phyloP scores from a whole-genome alignment of 2,329 filamentous ascomycete species.

The Neospermospora avenae region DNA sequence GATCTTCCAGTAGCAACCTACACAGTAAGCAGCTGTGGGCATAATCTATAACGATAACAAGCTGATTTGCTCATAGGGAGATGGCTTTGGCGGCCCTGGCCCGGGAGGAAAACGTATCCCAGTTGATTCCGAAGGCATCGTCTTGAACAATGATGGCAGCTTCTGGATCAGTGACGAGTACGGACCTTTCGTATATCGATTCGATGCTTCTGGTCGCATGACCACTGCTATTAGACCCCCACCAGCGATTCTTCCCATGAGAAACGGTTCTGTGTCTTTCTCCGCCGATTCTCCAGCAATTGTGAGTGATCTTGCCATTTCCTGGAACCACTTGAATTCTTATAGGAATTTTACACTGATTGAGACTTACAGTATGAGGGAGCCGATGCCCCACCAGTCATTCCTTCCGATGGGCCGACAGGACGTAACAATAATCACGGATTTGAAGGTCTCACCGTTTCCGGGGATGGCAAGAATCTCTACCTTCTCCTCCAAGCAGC shows the following conservation, averaged over 20 bases:
- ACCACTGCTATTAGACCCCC: slow-evolving; percentile 61
- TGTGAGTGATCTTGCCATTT: background rate
- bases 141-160: slow-evolving; percentile 53
- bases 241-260: slow-evolving; percentile 58
- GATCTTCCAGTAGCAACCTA: slow-evolving; percentile 61
- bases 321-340: too few relatives aligned
- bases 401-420: slow-evolving; percentile 54
- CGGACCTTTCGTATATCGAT: slow-evolving; percentile 67
- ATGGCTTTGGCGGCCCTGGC: slow-evolving; percentile 63
- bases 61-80: slow-evolving; percentile 40
- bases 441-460: slow-evolving; percentile 67
- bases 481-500: slow-evolving; percentile 66
- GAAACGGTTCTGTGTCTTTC: slow-evolving; percentile 61
- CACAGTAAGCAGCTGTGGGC: slow-evolving; percentile 3
- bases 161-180: slow-evolving; percentile 69
- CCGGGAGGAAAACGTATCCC: slow-evolving; percentile 56
- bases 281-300: slow-evolving; percentile 60
- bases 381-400: slow-evolving; percentile 37
- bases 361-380: slow-evolving; percentile 40
- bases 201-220: slow-evolving; percentile 56
- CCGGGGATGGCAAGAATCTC: slow-evolving; percentile 58
- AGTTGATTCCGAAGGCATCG: slow-evolving; percentile 65
- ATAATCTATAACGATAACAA: background rate
- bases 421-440: slow-evolving; percentile 72
- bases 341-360: too few relatives aligned